These are phyloP conservation scores for Dothiorella sarmentorum DNA, from an alignment of 2,329 filamentous ascomycete species.

Conservation along the genomic window DNA sequence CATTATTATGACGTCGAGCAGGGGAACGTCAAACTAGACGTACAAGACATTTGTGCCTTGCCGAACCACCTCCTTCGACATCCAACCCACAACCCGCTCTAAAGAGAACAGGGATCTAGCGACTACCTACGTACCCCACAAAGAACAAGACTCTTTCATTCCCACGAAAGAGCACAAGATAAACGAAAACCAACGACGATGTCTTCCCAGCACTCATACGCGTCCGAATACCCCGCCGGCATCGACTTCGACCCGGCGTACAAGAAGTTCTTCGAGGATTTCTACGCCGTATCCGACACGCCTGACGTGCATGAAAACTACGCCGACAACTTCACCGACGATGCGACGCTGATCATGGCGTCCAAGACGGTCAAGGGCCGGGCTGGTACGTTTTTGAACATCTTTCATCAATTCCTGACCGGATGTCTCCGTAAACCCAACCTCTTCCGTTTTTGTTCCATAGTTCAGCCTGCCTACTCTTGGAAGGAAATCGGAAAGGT, in stretches of 20 bases:
- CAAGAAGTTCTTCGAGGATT: constrained; percentile 45
- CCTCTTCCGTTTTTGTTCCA: too few relatives aligned
- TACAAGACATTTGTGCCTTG: too few relatives aligned
- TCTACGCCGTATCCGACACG: constrained; percentile 47
- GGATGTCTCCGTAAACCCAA: too few relatives aligned
- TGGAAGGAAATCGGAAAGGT: too few relatives aligned
- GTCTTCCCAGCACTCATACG: constrained; percentile 24
- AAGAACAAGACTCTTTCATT: too few relatives aligned
- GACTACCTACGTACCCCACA: too few relatives aligned
- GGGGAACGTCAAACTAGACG: too few relatives aligned
- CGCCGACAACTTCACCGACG: constrained; percentile 45
- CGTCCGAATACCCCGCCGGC: constrained; percentile 32
- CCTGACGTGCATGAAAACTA: constrained; percentile 50
- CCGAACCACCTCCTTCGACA: too few relatives aligned
- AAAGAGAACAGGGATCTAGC: too few relatives aligned
- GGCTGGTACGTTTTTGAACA: constrained; percentile 37
- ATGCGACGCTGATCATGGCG: constrained; percentile 53
- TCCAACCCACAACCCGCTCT: too few relatives aligned
- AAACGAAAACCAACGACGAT: neutral
- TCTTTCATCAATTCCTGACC: too few relatives aligned
- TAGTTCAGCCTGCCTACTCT: too few relatives aligned
- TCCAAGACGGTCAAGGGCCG: constrained; percentile 45
- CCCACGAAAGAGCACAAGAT: neutral
- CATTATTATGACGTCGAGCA: neutral
- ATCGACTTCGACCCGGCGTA: constrained; percentile 40